Evolutionary conservation across 2,329 filamentous ascomycete genomes (phyloP).

Genomic region (Dryadomyces quercivorus): DNA sequence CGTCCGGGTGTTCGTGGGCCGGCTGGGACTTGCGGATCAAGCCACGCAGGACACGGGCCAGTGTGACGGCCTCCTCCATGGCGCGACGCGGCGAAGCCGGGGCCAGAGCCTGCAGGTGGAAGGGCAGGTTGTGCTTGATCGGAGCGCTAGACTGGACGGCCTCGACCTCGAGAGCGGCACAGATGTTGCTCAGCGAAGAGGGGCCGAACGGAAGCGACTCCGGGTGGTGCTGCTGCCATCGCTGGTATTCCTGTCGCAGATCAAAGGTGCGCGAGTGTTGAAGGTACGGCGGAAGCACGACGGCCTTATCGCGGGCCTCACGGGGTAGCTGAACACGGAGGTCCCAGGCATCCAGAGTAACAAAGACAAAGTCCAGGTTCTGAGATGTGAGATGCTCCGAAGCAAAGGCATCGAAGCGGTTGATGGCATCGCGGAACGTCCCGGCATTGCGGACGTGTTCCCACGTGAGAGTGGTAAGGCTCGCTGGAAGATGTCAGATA

Average conservation of each 20-base stretch:
- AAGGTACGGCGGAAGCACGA: slow-evolving; percentile 89
- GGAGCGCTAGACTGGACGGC: slow-evolving; percentile 94
- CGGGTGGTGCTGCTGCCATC: slow-evolving; percentile 96
- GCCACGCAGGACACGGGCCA: slow-evolving; percentile 83
- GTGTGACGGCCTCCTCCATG: slow-evolving; percentile 93
- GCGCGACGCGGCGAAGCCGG: slow-evolving; percentile 90
- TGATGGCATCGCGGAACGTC: slow-evolving; percentile 92
- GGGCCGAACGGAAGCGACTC: slow-evolving; percentile 95
- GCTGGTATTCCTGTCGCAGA: slow-evolving; percentile 91
- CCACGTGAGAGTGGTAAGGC: slow-evolving; percentile 95
- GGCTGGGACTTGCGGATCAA: slow-evolving; percentile 95
- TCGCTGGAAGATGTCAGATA: slow-evolving; percentile 43
- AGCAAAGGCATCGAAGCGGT: slow-evolving; percentile 87
- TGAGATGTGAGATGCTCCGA: slow-evolving; percentile 82
- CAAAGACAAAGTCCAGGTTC: slow-evolving; percentile 94
- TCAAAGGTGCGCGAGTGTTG: slow-evolving; percentile 98
- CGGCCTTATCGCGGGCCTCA: slow-evolving; percentile 95
- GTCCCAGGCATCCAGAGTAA: slow-evolving; percentile 97
- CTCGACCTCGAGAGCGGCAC: slow-evolving; percentile 93
- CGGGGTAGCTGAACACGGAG: slow-evolving; percentile 93
- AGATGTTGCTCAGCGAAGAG: slow-evolving; percentile 93
- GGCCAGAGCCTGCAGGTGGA: slow-evolving; percentile 91
- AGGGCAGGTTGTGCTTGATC: slow-evolving; percentile 97
- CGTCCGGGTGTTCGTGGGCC: slow-evolving; percentile 83
- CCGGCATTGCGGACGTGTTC: slow-evolving; percentile 97